Evolutionary conservation across 179 eudicot species (phyloP), one percentile per base, ranked within the genome.

Genomic region (Spergularia azorica): DNA sequence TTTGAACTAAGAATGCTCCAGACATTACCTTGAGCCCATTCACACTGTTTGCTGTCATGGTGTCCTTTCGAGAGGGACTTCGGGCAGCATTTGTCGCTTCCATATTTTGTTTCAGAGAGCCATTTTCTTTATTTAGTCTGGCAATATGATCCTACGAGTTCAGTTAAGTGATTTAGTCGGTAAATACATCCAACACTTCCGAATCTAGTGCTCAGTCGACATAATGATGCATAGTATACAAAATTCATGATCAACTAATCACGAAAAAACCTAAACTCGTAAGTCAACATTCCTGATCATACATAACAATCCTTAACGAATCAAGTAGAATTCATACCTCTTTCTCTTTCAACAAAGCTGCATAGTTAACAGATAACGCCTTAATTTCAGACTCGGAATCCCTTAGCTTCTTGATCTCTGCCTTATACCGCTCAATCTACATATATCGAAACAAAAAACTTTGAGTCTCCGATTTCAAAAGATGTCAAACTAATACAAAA

Each of bases 361-460:
- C 99, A 85, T 95, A 95, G 85, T 95, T 93, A 46, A 95, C 90
- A 32, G 99, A 93, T 20, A 95, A 73, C 62, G 96, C 99, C 89
- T 95, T 95, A 56, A 95, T 88, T 76, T 91, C 92, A 3, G 94
- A 88, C 83, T 93, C 98, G 8, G 99, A 95, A 43, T 90, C 96
- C 84, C 86, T 86, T 67, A 95, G 92, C 80, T 85, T 95, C 90
- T 89, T 90, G 76, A 93, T 93, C 85, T 95, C 96, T 39, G 86
- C 75, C 83, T 88, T 90, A 79, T 84, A 90, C 63, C 87, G 88
- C 73, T 91, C 97, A 67, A 91, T 90, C 98, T 93, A 86, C 74
- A 26, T 26, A 80, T 38, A 46, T 55, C 43, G 4, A 55, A 36
- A 54, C n/a, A 71, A 61, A 58, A 17, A 61, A 26, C 5, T 54